Conservation (phyloP, 202 grass and related monocot genomes). For the Cymbopogon flexuosus region DNA sequence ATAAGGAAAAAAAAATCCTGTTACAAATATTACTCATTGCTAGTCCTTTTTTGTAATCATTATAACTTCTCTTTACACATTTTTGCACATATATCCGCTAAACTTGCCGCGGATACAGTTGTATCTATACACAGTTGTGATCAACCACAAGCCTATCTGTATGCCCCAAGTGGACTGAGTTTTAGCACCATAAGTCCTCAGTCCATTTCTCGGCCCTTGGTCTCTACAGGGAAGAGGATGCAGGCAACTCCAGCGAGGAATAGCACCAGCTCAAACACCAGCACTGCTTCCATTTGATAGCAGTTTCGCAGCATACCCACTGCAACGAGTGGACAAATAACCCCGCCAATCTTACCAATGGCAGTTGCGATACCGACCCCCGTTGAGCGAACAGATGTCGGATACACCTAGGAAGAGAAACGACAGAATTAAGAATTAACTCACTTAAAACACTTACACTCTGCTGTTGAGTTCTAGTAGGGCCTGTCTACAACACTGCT, state of each 20-base stretch:
- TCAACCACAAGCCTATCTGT: neutral
- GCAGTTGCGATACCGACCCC: slow-evolving; percentile 57
- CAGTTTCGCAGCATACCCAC: slow-evolving; percentile 59
- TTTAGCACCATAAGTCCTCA: slow-evolving; percentile 16
- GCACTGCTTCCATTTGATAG: slow-evolving; percentile 55
- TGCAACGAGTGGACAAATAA: slow-evolving; percentile 63
- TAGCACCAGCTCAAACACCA: slow-evolving; percentile 63
- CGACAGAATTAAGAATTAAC: too few relatives aligned
- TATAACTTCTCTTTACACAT: neutral
- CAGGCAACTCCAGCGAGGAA: slow-evolving; percentile 47
- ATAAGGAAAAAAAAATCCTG: neutral
- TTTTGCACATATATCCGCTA: neutral
- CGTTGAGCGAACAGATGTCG: slow-evolving; percentile 64
- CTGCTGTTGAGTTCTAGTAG: neutral
- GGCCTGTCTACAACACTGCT: neutral
- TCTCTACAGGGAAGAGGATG: slow-evolving; percentile 64
- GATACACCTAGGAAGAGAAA: slow-evolving; percentile 68
- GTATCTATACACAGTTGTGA: neutral
- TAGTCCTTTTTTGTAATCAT: neutral
- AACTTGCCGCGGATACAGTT: neutral
- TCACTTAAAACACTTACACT: neutral
- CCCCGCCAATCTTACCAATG: slow-evolving; percentile 64
- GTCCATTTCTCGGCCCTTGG: slow-evolving; percentile 51
- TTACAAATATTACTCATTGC: neutral
- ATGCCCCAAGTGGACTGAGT: neutral